Evolutionary conservation across 164 flowering plant species (phyloP), one percentile per base, ranked within the genome.

Genomic region (Cinnamomum chago): DNA sequence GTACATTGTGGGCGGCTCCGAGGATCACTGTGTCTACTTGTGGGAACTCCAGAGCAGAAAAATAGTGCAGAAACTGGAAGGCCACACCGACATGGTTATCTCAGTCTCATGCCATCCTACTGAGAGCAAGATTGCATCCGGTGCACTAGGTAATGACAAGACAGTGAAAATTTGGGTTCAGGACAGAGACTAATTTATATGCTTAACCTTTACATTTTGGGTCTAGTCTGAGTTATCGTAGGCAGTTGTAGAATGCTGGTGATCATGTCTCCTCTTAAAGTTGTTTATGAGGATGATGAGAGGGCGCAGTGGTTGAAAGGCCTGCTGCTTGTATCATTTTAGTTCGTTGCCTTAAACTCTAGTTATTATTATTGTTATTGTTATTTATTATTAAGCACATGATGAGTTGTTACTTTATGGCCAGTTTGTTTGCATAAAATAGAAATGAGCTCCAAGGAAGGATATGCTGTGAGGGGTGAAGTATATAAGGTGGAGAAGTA

Each of bases 41-140:
- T 95, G 98, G 99, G 98, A 95, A 27, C 91, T 95, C 47, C 97
- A 93, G 81, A 80, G 86, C n/a, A 81, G 94, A 78, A 86, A 90
- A 79, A 66, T 92, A 40, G 88, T 93, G 64, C 99, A 95, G 82
- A 95, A 88, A 77, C 74, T 95, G 80, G 98, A 95, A 86, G 97
- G 99, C 33, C 99, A 93, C 70, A 78, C 90, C 0, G 97, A 92
- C 71, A 78, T 90, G 5, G 97, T 92, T 30, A 82, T 93, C 51
- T 85, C 97, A 40, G 97, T 95, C 12, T 79, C 97, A 12, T 93
- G 95, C 77, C 97, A 95, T 77, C 97, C 98, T 5, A 83, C 84
- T 2, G 81, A 86, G 82, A 93, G 93, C 78, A 87, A 88, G 84
- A 93, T 95, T 70, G 99, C 97, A 28, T 95, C 99, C 28, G 95